These are phyloP conservation scores for Solanum chmielewskii DNA, from an alignment of 257 asterid species.

Conservation along the genomic window DNA sequence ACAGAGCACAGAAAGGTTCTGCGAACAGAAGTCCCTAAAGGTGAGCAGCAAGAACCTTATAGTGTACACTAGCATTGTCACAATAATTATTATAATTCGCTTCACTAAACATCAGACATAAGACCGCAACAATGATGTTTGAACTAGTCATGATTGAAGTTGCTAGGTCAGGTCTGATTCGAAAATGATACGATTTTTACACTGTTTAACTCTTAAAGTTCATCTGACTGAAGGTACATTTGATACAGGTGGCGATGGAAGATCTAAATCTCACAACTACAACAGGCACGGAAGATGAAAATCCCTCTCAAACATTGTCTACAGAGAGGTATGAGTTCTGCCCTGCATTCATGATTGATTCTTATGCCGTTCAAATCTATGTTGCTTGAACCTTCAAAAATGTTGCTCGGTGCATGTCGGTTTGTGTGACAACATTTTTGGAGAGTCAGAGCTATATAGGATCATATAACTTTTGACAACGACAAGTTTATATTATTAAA, in stretches of 20 bases:
- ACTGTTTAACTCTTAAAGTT: not conserved
- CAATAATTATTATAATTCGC: not conserved
- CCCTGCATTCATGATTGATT: not conserved
- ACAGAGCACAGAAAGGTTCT: slow-evolving; percentile 21
- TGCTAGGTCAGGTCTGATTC: not conserved
- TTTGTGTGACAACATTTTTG: not conserved
- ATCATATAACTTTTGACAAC: not conserved
- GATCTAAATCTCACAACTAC: not conserved
- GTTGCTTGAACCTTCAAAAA: not conserved
- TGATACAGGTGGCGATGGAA: not conserved
- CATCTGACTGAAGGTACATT: not conserved
- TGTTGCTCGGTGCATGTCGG: not conserved
- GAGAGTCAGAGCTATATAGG: not conserved
- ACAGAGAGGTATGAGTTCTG: not conserved
- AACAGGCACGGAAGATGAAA: not conserved
- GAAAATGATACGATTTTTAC: not conserved
- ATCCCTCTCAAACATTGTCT: not conserved
- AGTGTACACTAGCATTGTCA: not conserved
- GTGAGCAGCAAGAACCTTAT: slow-evolving; percentile 20
- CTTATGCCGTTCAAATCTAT: not conserved
- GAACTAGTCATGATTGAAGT: not conserved
- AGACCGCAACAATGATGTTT: not conserved
- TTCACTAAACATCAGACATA: not conserved
- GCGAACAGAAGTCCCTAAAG: slow-evolving; percentile 27
- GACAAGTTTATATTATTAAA: not conserved